Conservation (phyloP, 1,284 basidiomycete genomes). For the Macrocystidia cucumis region DNA sequence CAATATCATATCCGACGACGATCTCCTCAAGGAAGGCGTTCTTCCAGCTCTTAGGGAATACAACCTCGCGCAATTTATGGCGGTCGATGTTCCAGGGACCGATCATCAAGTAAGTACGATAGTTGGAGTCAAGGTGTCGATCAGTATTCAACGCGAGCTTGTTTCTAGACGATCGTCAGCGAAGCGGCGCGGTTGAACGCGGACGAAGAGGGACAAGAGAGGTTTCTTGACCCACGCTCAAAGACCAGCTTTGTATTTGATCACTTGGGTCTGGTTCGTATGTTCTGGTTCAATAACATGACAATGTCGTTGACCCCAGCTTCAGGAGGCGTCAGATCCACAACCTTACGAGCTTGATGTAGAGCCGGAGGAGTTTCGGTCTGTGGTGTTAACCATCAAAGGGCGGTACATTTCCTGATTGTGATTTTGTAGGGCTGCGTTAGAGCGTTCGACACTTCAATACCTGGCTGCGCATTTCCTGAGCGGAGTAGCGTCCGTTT, state of each 20-base stretch:
- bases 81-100: constrained; percentile 71
- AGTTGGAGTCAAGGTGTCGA: not conserved
- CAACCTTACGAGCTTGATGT: constrained; percentile 53
- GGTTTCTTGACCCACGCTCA: constrained; percentile 78
- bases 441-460: constrained; percentile 59
- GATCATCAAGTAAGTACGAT: constrained; percentile 52
- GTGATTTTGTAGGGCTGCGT: constrained; percentile 40
- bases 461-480: constrained; percentile 77
- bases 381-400: constrained; percentile 12
- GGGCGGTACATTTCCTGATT: constrained; percentile 1
- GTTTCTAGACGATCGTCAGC: constrained; percentile 66
- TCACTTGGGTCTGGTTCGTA: constrained; percentile 62
- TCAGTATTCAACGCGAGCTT: constrained; percentile 10
- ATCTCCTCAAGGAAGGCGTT: constrained; percentile 69
- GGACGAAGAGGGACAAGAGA: constrained; percentile 39
- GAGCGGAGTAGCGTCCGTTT: constrained; percentile 68
- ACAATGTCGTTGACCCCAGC: too few relatives aligned
- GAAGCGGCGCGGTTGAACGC: constrained; percentile 45
- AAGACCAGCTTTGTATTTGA: constrained; percentile 77
- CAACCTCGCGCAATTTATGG: constrained; percentile 80
- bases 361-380: constrained; percentile 74
- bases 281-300: constrained; percentile 6
- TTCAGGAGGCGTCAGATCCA: constrained; percentile 76
- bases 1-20: constrained; percentile 81
- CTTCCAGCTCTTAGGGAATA: constrained; percentile 74